A percentile compares a stretch with the other conserved stretches of the same genome.
These are phyloP conservation scores for Scorias spongiosa DNA, from an alignment of 2,329 filamentous ascomycete genomes.

Conservation along the genomic window DNA sequence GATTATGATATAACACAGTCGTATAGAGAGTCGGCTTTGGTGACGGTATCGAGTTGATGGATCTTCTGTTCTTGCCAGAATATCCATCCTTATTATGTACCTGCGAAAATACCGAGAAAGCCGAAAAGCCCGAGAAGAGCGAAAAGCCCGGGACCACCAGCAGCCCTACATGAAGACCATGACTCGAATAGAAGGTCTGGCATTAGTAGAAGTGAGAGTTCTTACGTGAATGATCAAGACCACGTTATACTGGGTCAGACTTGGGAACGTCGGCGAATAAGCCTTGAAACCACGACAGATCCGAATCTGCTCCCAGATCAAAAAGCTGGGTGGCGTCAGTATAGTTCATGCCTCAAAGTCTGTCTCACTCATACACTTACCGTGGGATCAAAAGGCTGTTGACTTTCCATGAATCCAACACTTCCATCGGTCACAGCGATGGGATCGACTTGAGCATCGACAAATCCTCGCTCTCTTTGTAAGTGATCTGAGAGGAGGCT, in stretches of 20 bases:
- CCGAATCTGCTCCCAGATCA: not conserved
- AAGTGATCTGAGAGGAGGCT: too few species aligned
- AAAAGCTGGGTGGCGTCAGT: not conserved
- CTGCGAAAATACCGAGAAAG: not conserved
- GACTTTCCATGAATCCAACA: not conserved
- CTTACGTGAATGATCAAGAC: too few species aligned
- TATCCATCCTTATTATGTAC: not conserved
- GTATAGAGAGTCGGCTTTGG: too few species aligned
- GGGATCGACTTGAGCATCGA: not conserved
- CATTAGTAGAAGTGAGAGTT: too few species aligned
- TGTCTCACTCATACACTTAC: not conserved
- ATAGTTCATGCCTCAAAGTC: too few species aligned
- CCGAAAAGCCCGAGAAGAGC: not conserved
- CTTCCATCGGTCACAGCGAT: not conserved
- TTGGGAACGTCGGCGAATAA: not conserved
- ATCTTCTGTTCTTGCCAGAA: too few species aligned
- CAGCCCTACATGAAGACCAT: not conserved
- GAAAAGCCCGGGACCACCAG: not conserved
- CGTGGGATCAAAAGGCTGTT: not conserved
- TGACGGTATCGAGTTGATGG: too few species aligned
- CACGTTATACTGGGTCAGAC: not conserved
- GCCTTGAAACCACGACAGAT: not conserved
- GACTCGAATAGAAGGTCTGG: too few species aligned
- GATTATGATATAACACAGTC: too few species aligned
- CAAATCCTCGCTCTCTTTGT: not conserved